phyloP scores from a whole-genome alignment of 2,329 filamentous ascomycete genomes.

The Curvularia lunata region DNA sequence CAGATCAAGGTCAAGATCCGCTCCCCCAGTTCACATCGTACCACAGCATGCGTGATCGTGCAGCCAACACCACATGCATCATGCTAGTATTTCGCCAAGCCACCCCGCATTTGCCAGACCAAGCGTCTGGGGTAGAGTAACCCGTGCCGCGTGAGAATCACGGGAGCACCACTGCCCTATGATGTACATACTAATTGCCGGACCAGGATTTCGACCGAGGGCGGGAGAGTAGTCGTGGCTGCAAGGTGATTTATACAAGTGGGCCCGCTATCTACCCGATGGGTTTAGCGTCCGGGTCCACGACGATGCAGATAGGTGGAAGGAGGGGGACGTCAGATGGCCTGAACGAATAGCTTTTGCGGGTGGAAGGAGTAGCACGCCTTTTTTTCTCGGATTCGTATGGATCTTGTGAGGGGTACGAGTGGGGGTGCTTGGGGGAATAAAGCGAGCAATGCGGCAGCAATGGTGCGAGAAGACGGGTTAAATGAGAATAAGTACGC shows the following conservation, averaged over 20 bases:
- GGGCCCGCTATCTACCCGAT: neutral
- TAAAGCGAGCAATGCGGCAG: neutral
- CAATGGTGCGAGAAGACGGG: neutral
- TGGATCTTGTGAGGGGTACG: neutral
- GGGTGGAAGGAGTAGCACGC: neutral
- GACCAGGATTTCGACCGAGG: no score
- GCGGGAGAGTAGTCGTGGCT: neutral
- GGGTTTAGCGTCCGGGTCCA: neutral
- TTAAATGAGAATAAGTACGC: neutral
- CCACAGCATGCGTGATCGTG: neutral
- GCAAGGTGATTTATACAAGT: neutral
- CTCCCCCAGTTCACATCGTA: neutral
- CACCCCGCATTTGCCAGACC: neutral
- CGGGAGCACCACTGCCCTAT: no score
- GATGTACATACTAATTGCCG: neutral
- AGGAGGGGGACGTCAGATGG: neutral
- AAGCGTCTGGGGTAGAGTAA: neutral
- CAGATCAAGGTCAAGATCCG: neutral
- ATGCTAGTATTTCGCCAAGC: neutral
- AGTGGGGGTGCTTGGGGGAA: neutral
- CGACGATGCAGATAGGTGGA: neutral
- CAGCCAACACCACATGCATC: neutral
- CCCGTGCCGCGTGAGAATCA: neutral
- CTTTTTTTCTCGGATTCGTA: neutral
- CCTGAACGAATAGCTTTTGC: neutral